Percentiles rank a stretch among this genome's conserved stretches.
Conservation (phyloP, 2,329 filamentous ascomycete species). For the Colletotrichum gigasporum region DNA sequence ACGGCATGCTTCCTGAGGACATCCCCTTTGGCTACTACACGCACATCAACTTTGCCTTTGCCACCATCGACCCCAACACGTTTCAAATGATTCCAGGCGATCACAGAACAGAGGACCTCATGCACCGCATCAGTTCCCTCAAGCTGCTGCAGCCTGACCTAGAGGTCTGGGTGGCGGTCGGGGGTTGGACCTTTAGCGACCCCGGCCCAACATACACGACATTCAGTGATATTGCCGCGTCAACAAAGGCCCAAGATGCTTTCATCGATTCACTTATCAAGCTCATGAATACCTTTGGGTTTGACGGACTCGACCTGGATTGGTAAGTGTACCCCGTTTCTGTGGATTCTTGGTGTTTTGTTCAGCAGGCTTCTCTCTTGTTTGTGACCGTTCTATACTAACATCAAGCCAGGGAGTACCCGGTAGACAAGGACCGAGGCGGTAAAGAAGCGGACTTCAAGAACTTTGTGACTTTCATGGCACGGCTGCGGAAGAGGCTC, state of each 20-base stretch:
- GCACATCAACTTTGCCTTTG: slow-evolving; percentile 47
- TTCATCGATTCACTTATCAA: slow-evolving; percentile 48
- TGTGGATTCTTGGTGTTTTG: too few relatives aligned
- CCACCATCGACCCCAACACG: slow-evolving; percentile 42
- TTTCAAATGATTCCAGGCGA: slow-evolving; percentile 34
- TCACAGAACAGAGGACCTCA: slow-evolving; percentile 34
- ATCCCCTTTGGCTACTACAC: slow-evolving; percentile 40
- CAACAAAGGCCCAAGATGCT: slow-evolving; percentile 36
- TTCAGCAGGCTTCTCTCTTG: too few relatives aligned
- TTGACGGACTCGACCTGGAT: slow-evolving; percentile 57
- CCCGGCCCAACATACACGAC: slow-evolving; percentile 21
- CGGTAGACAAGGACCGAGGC: slow-evolving; percentile 44
- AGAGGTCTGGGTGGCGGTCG: slow-evolving; percentile 49
- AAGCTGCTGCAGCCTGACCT: slow-evolving; percentile 41
- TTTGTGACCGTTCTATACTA: too few relatives aligned
- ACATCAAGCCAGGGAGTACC: slow-evolving; percentile 37
- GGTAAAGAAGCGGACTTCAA: slow-evolving; percentile 46
- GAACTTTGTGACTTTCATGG: slow-evolving; percentile 40
- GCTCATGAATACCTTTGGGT: slow-evolving; percentile 52
- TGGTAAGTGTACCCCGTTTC: slow-evolving; percentile 54
- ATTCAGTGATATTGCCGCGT: slow-evolving; percentile 45
- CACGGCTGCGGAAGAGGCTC: slow-evolving; percentile 29
- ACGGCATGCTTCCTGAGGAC: slow-evolving; percentile 35
- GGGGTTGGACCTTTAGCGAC: slow-evolving; percentile 50
- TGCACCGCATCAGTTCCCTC: slow-evolving; percentile 41